Conservation (phyloP, 176 grass and related monocot species). For the Avena eriantha region DNA sequence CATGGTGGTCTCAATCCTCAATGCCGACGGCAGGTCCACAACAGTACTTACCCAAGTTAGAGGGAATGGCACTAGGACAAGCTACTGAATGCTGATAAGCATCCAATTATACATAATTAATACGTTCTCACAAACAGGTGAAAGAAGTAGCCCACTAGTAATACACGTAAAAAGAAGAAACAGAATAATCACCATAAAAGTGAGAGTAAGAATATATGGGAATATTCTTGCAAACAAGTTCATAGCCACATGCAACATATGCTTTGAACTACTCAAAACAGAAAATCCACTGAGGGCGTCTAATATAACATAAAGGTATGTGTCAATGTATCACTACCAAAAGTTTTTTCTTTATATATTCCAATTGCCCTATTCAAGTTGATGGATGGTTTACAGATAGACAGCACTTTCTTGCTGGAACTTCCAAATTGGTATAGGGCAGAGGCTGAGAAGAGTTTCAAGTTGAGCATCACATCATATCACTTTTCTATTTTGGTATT, state of each 20-base stretch:
- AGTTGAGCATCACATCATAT: neutral
- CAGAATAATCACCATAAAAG: neutral
- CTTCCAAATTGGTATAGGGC: neutral
- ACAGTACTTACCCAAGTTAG: slow-evolving; percentile 34
- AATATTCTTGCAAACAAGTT: slow-evolving; percentile 14
- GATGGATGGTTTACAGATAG: slow-evolving; percentile 35
- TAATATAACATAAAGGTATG: neutral
- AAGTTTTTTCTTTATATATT: slow-evolving; percentile 24
- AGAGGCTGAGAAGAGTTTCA: neutral
- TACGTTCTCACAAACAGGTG: slow-evolving; percentile 16
- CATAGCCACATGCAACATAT: slow-evolving; percentile 17
- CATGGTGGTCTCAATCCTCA: neutral
- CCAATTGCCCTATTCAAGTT: slow-evolving; percentile 31
- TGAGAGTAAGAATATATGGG: neutral
- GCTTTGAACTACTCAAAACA: slow-evolving; percentile 21
- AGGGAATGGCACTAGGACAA: slow-evolving; percentile 36
- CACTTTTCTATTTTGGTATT: neutral
- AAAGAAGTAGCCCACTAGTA: slow-evolving; percentile 34
- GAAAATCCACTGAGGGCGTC: neutral
- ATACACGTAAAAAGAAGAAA: slow-evolving; percentile 1
- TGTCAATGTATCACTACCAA: neutral
- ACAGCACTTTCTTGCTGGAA: slow-evolving; percentile 9
- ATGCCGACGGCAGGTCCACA: slow-evolving; percentile 12
- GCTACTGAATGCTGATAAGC: slow-evolving; percentile 35
- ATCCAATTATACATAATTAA: slow-evolving; percentile 27